These are phyloP conservation scores for Hortiboletus campestris DNA, from an alignment of 768 basidiomycete genomes.

Conservation along the genomic window DNA sequence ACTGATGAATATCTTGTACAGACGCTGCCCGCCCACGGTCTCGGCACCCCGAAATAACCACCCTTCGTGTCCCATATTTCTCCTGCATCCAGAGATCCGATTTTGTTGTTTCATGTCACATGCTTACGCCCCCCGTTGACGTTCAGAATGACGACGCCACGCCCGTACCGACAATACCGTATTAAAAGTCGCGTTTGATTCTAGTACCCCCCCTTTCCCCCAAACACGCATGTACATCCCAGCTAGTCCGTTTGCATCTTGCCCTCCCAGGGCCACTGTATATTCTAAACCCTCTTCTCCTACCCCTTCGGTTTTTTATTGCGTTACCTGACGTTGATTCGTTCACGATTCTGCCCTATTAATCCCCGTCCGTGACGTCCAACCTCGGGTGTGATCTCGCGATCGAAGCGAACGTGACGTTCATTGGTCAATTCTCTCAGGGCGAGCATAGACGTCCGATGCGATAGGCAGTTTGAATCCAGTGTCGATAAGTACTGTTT, in stretches of 20 bases:
- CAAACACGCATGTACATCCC: background rate
- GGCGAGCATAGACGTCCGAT: too few species aligned
- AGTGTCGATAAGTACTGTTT: too few species aligned
- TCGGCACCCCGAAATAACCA: background rate
- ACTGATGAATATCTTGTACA: constrained; percentile 4
- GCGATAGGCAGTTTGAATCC: too few species aligned
- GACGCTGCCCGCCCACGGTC: background rate
- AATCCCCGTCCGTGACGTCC: too few species aligned
- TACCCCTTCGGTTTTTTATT: too few species aligned
- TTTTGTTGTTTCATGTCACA: constrained; percentile 1
- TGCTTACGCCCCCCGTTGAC: constrained; percentile 1
- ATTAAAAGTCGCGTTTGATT: background rate
- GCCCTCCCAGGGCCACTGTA: background rate
- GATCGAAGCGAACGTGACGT: too few species aligned
- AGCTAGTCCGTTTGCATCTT: background rate
- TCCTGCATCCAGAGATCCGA: background rate
- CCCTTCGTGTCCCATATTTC: background rate
- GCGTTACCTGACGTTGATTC: too few species aligned
- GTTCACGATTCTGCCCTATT: too few species aligned
- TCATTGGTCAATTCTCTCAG: too few species aligned
- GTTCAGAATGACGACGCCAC: background rate
- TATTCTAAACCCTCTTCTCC: too few species aligned
- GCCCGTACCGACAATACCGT: constrained; percentile 3
- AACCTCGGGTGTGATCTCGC: too few species aligned
- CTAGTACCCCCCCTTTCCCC: constrained; percentile 9